Evolutionary conservation across 345 rosid species (phyloP).

Genomic region (Eucalyptus globulus): DNA sequence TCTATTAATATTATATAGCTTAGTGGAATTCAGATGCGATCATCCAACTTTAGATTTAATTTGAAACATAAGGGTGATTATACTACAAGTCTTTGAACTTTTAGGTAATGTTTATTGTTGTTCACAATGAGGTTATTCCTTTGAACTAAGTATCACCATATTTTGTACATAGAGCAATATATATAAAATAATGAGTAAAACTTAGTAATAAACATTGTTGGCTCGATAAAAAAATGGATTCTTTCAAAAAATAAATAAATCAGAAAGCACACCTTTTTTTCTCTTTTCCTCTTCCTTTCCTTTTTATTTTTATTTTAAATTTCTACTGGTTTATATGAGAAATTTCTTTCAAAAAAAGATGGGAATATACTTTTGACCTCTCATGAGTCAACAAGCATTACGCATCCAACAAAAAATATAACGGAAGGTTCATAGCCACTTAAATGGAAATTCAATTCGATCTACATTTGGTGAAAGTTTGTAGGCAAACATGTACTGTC

Average conservation of each 20-base stretch:
- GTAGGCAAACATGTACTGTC: too few species aligned
- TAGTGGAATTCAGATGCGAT: neutral
- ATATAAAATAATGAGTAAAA: too few species aligned
- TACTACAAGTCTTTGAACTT: neutral
- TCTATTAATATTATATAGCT: neutral
- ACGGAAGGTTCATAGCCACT: too few species aligned
- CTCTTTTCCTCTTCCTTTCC: too few species aligned
- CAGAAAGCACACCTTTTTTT: neutral
- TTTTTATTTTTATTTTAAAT: too few species aligned
- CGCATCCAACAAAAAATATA: too few species aligned
- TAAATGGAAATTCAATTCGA: too few species aligned
- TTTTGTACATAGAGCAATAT: neutral
- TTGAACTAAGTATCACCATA: neutral
- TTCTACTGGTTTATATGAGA: neutral
- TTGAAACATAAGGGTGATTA: neutral
- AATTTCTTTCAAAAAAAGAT: neutral
- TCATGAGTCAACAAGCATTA: too few species aligned
- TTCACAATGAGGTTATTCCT: too few species aligned
- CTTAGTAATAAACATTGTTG: neutral
- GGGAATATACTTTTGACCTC: neutral
- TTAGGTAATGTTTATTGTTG: neutral
- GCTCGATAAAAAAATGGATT: neutral
- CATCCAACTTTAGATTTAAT: neutral
- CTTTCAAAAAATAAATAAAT: neutral
- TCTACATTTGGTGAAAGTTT: too few species aligned